Evolutionary conservation across 2,329 filamentous ascomycete genomes (phyloP), one percentile per base, ranked within the genome.

Genomic region (Fusarium papillatum): DNA sequence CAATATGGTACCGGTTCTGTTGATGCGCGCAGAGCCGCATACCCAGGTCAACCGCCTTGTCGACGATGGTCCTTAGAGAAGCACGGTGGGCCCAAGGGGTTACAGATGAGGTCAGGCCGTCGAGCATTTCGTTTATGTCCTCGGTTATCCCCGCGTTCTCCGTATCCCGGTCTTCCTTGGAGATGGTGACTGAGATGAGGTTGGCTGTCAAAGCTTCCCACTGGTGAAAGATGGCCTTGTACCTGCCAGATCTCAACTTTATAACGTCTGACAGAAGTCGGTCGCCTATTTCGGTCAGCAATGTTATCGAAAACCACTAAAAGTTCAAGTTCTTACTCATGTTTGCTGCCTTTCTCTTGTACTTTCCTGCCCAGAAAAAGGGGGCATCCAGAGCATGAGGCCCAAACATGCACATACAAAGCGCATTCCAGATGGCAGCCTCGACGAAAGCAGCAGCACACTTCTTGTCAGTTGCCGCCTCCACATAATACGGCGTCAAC

Each of bases 291-390:
- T 4, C 41, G 2, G 19, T 46, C 11, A 46, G 41, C 13, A 14
- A 46, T 46, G 19, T 6, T 0, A 6, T 11, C 2, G 7, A 22
- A 46, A 14, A 8, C 5, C 19, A 11, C 11, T 22, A 14, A 11
- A 22, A 14, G 9, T 5, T 26, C 26, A 26, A 5, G 4, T 10
- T 7, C n/a, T 22, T 46, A 46, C 41, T 46, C n/a, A 22, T 46
- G 11, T 5, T 22, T 2, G 0, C 2, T 1, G 14, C 11, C 6
- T 10, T 22, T 7, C 11, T 9, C 10, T 7, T 46, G 19, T 46
- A 46, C 41, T 46, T 46, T 7, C 41, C 41, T 22, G 41, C 41
- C 41, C 41, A 46, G n/a, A n/a, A 22, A 14, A 46, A 46, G 5
- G 41, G 41, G 11, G 11, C 41, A 10, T 46, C 14, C 9, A 10